phyloP scores from a whole-genome alignment of 2,329 filamentous ascomycete genomes.

The Aspergillus candidus region DNA sequence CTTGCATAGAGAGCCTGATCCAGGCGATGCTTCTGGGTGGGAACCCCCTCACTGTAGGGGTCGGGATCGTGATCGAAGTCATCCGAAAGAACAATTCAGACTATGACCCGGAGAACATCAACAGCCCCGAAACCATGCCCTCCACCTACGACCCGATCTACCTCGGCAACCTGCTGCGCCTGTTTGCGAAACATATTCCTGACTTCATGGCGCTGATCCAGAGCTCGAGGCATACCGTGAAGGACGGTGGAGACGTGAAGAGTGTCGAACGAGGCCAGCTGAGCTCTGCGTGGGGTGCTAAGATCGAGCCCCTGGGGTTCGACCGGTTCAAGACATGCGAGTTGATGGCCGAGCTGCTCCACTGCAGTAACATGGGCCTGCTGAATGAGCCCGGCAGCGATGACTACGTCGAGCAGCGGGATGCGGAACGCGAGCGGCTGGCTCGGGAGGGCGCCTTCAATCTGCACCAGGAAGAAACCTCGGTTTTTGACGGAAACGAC shows the following conservation, averaged over 20 bases:
- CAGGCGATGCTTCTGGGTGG: constrained; percentile 87
- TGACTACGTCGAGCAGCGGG: constrained; percentile 71
- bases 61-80: constrained; percentile 96
- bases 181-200: constrained; percentile 86
- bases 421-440: constrained; percentile 73
- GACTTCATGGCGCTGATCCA: constrained; percentile 90
- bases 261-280: constrained; percentile 67
- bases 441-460: constrained; percentile 68
- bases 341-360: constrained; percentile 92
- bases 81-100: constrained; percentile 99
- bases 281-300: constrained; percentile 80
- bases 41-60: constrained; percentile 89
- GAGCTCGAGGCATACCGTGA: constrained; percentile 58
- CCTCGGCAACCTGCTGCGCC: constrained; percentile 76
- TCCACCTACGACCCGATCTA: constrained; percentile 92
- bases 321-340: constrained; percentile 99
- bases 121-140: constrained; percentile 70
- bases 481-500: constrained; percentile 53
- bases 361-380: constrained; percentile 98
- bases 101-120: constrained; percentile 87
- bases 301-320: constrained; percentile 90
- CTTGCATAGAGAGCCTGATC: constrained; percentile 79
- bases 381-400: constrained; percentile 89
- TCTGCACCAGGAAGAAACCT: constrained; percentile 40
- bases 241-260: constrained; percentile 50